These are phyloP conservation scores for Plantago coronopus DNA, from an alignment of 305 asterid genomes.

Conservation along the genomic window DNA sequence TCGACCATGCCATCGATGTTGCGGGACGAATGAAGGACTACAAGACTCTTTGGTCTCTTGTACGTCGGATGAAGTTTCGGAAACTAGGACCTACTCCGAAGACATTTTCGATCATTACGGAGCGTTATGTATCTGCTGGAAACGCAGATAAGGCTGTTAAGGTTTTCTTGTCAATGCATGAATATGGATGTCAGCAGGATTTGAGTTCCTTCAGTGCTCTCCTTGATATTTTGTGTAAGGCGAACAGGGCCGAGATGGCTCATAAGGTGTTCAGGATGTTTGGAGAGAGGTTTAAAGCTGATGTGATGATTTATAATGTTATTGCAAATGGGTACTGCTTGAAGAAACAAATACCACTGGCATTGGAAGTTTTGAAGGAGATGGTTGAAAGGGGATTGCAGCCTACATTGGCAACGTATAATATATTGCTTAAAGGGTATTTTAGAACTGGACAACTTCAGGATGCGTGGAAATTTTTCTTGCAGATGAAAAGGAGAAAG, in stretches of 20 bases:
- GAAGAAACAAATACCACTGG: conserved; percentile 63
- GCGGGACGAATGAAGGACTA: conserved; percentile 75
- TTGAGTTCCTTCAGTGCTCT: conserved; percentile 66
- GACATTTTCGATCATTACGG: conserved; percentile 74
- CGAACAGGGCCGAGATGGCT: conserved; percentile 71
- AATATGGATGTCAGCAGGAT: conserved; percentile 81
- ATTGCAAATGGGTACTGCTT: conserved; percentile 79
- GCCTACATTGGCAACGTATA: conserved; percentile 63
- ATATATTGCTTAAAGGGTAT: conserved; percentile 73
- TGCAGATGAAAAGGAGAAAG: conserved; percentile 82
- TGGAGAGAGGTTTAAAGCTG: conserved; percentile 62
- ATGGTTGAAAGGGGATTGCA: conserved; percentile 76
- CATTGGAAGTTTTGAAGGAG: conserved; percentile 68
- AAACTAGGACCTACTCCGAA: conserved; percentile 68
- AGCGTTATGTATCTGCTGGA: conserved; percentile 73
- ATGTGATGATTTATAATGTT: conserved; percentile 63
- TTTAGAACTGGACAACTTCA: conserved; percentile 63
- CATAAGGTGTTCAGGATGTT: conserved; percentile 48
- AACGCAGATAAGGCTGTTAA: conserved; percentile 83
- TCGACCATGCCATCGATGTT: conserved; percentile 73
- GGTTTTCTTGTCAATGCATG: conserved; percentile 76
- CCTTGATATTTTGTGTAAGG: conserved; percentile 79
- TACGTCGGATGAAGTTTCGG: conserved; percentile 50
- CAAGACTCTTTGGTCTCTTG: conserved; percentile 59
- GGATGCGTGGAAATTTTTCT: conserved; percentile 83